Conservation (phyloP, 2,329 filamentous ascomycete species). For the Aspergillus jensenii region DNA sequence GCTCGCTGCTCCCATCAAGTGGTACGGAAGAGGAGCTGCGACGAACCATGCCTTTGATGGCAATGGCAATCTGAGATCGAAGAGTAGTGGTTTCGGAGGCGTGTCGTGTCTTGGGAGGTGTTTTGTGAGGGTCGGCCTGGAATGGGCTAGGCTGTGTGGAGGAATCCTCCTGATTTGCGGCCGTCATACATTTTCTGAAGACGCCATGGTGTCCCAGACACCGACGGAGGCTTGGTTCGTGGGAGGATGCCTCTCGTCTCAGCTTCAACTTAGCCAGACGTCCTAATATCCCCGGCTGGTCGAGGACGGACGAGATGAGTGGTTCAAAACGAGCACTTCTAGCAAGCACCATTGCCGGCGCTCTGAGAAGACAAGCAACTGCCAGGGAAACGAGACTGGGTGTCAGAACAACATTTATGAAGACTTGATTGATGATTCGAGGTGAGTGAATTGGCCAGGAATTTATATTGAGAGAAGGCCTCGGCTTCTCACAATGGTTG, state of each 20-base stretch:
- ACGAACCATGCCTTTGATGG: conserved; percentile 14
- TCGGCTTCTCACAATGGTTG: too few species aligned
- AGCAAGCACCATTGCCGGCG: background rate
- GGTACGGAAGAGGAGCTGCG: background rate
- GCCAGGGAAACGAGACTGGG: too few species aligned
- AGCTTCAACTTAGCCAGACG: conserved; percentile 18
- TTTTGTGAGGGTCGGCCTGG: background rate
- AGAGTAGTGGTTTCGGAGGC: background rate
- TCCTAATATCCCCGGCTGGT: conserved; percentile 1
- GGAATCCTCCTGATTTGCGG: conserved; percentile 13
- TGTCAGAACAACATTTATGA: too few species aligned
- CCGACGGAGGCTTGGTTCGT: conserved; percentile 16
- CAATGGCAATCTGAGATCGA: conserved; percentile 10
- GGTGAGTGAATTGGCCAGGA: too few species aligned
- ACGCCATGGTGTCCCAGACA: conserved; percentile 18
- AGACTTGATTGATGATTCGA: too few species aligned
- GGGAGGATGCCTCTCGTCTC: conserved; percentile 12
- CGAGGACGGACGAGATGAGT: conserved; percentile 1
- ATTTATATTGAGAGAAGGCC: too few species aligned
- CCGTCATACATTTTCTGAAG: conserved; percentile 13
- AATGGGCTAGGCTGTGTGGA: background rate
- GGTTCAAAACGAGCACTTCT: conserved; percentile 7
- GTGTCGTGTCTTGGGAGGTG: background rate
- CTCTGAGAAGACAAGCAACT: background rate
- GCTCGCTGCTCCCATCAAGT: background rate